A percentile compares a stretch with the other conserved stretches of the same genome.
Conservation (phyloP, 305 asterid species). For the Plantago lanceolata region DNA sequence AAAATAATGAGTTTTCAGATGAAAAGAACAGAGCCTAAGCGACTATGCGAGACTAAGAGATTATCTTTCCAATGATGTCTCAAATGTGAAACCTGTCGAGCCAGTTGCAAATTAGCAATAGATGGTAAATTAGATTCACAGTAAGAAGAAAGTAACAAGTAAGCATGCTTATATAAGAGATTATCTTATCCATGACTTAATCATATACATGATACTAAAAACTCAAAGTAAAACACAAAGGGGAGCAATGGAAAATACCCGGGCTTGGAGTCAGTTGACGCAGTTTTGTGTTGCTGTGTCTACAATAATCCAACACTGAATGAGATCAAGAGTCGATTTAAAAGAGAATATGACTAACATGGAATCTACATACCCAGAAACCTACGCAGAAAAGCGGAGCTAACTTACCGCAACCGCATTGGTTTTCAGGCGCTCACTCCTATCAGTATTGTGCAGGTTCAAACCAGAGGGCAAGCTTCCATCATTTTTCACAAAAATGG, state of each 20-base stretch:
- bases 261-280: slow-evolving; percentile 52
- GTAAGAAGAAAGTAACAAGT: too few relatives aligned
- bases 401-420: slow-evolving; percentile 63
- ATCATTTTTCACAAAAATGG: slow-evolving; percentile 32
- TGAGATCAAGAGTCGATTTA: not conserved
- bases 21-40: too few relatives aligned
- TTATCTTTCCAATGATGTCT: too few relatives aligned
- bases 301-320: slow-evolving; percentile 23
- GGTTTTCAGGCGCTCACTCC: slow-evolving; percentile 37
- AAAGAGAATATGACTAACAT: not conserved
- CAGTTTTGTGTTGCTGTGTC: slow-evolving; percentile 42
- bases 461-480: slow-evolving; percentile 35
- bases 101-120: too few relatives aligned
- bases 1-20: too few relatives aligned
- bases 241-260: slow-evolving; percentile 39
- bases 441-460: slow-evolving; percentile 27
- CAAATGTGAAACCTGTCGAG: too few relatives aligned
- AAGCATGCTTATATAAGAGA: too few relatives aligned
- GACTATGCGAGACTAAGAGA: too few relatives aligned
- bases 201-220: too few relatives aligned
- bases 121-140: too few relatives aligned
- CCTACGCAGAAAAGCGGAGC: not conserved
- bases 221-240: not conserved
- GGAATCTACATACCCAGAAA: not conserved
- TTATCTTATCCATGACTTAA: too few relatives aligned